A percentile compares a stretch with the other conserved stretches of the same genome.
Conservation (phyloP, 129 eudicot species). For the Chrysanthemum makinoi region DNA sequence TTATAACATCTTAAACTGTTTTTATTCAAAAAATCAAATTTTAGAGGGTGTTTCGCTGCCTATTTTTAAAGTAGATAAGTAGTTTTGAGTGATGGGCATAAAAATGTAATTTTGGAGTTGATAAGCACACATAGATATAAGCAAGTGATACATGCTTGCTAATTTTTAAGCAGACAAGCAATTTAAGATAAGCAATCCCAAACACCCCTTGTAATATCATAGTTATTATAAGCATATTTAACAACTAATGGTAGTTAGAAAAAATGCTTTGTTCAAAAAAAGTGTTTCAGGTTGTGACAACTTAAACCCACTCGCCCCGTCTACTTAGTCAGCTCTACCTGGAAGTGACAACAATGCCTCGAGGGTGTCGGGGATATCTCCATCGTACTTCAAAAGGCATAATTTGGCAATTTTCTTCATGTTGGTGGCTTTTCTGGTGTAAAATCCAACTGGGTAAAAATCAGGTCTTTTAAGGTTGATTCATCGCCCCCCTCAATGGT, state of each 20-base stretch:
- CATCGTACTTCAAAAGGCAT: slow-evolving; percentile 54
- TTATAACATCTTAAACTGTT: background rate
- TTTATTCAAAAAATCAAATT: background rate
- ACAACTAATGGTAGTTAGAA: background rate
- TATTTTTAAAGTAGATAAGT: too few relatives aligned
- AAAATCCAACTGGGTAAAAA: slow-evolving; percentile 94
- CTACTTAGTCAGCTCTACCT: slow-evolving; percentile 38
- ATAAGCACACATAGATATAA: too few relatives aligned
- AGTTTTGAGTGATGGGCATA: too few relatives aligned
- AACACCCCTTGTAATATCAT: too few relatives aligned
- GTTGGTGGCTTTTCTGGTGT: slow-evolving; percentile 86
- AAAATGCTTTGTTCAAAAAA: background rate
- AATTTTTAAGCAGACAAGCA: too few relatives aligned
- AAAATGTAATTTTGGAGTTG: too few relatives aligned
- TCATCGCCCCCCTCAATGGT: slow-evolving; percentile 75
- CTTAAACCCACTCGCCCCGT: background rate
- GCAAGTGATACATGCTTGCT: too few relatives aligned
- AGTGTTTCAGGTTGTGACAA: too few relatives aligned
- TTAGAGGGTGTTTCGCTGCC: too few relatives aligned
- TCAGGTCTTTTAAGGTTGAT: slow-evolving; percentile 55
- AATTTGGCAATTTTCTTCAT: slow-evolving; percentile 84
- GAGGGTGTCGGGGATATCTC: slow-evolving; percentile 82
- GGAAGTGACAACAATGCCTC: slow-evolving; percentile 84
- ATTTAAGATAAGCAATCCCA: too few relatives aligned
- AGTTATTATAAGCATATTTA: background rate